Conservation (phyloP, 768 basidiomycete species). For the Phaffia australis region DNA sequence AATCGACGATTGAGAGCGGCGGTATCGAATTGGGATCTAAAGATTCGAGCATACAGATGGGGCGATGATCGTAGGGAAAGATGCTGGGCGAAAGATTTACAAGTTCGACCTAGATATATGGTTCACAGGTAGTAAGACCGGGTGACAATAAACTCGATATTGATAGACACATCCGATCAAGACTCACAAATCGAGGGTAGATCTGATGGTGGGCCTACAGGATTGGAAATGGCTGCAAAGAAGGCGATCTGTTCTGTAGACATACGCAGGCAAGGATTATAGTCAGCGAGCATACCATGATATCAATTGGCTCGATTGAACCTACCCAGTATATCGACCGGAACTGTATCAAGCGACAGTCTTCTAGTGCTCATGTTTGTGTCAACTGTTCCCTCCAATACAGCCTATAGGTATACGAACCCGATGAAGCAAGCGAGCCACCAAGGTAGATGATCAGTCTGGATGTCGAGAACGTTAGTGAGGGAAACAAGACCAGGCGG, state of each 20-base stretch:
- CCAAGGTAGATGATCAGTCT: no score
- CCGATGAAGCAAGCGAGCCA: no score
- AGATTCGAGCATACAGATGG: slow-evolving; percentile 64
- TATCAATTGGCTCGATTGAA: background rate
- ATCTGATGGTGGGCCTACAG: background rate
- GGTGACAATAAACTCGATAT: background rate
- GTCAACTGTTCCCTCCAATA: no score
- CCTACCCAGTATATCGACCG: slow-evolving; percentile 9
- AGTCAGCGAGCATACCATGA: background rate
- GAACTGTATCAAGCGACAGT: slow-evolving; percentile 10
- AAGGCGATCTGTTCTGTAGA: slow-evolving; percentile 14
- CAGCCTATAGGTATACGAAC: no score
- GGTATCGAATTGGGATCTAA: slow-evolving; percentile 56
- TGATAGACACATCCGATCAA: background rate
- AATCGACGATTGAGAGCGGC: slow-evolving; percentile 47
- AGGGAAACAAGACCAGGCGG: no score
- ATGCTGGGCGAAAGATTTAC: slow-evolving; percentile 32
- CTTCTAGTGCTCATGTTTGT: no score
- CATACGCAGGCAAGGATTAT: background rate
- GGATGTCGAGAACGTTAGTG: no score
- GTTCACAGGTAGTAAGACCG: background rate
- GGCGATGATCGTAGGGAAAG: slow-evolving; percentile 51
- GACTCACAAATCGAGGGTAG: slow-evolving; percentile 7
- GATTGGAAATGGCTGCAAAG: slow-evolving; percentile 3
- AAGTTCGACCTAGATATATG: slow-evolving; percentile 14